These are phyloP conservation scores for Rhizopus arrhizus DNA, from an alignment of 371 early-diverging fungal species.

Conservation along the genomic window DNA sequence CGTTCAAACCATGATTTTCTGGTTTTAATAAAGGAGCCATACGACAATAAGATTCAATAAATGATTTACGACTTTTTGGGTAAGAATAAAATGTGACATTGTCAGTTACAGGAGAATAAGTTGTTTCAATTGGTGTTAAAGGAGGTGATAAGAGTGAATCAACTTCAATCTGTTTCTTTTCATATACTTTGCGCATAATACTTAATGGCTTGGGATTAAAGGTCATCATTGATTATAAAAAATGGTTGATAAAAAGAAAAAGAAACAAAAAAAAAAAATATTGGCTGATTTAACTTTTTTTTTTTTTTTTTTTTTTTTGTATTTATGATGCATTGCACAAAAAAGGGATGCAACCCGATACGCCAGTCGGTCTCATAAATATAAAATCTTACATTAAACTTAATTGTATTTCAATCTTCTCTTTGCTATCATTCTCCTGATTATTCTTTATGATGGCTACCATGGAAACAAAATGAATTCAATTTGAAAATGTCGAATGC, in stretches of 20 bases:
- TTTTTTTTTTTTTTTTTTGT: constrained; percentile 11
- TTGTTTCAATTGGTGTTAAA: constrained; percentile 31
- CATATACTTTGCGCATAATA: constrained; percentile 23
- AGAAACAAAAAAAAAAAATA: constrained; percentile 10
- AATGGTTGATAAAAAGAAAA: constrained; percentile 5
- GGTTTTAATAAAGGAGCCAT: constrained; percentile 26
- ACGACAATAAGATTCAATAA: constrained; percentile 22
- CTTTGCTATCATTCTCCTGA: not conserved
- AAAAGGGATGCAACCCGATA: constrained; percentile 33
- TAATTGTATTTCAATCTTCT: not conserved
- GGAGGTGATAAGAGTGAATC: constrained; percentile 36
- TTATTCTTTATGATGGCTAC: too few relatives aligned
- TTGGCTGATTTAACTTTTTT: constrained; percentile 17
- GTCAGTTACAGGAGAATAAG: not conserved
- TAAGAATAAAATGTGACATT: constrained; percentile 1
- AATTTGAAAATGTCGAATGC: not conserved
- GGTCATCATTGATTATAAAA: constrained; percentile 11
- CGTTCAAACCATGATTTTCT: constrained; percentile 1
- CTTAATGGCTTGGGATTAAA: constrained; percentile 14
- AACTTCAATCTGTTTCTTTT: constrained; percentile 14
- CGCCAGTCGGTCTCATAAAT: constrained; percentile 27
- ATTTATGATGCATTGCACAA: constrained; percentile 23
- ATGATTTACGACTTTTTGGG: constrained; percentile 24
- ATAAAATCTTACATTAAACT: constrained; percentile 1
- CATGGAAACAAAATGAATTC: not conserved